Percentiles rank a stretch among this genome's conserved stretches.
These are phyloP conservation scores for Polygonum aviculare DNA, from an alignment of 148 eudicot species.

Conservation along the genomic window DNA sequence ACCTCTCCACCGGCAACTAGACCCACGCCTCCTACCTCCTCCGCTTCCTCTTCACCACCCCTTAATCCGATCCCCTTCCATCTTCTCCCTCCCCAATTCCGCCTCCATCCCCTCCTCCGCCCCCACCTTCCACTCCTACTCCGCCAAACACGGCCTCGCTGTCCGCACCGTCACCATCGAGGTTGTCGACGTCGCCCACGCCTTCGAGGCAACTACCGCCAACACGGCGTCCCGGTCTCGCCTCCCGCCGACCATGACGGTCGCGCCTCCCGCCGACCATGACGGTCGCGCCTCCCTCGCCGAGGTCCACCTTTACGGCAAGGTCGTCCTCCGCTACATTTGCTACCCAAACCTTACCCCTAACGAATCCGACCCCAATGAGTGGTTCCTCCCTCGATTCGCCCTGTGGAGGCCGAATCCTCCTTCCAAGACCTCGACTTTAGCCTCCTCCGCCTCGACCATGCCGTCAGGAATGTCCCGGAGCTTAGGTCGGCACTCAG, in stretches of 20 bases:
- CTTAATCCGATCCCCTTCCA: constrained; percentile 66
- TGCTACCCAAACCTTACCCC: constrained; percentile 31
- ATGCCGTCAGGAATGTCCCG: constrained; percentile 81
- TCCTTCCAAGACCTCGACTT: constrained; percentile 48
- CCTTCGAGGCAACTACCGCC: constrained; percentile 37
- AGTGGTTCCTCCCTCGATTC: constrained; percentile 61
- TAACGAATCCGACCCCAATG: background rate
- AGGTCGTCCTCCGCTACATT: constrained; percentile 61
- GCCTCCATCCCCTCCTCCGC: constrained; percentile 39
- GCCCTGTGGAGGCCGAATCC: constrained; percentile 25
- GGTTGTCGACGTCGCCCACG: constrained; percentile 50
- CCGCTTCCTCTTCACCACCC: constrained; percentile 72
- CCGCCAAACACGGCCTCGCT: constrained; percentile 62
- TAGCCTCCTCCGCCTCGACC: constrained; percentile 66
- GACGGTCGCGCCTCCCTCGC: constrained; percentile 25
- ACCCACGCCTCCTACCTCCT: constrained; percentile 68
- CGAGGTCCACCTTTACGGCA: constrained; percentile 73
- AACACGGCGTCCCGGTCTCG: constrained; percentile 38
- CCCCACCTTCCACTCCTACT: constrained; percentile 28
- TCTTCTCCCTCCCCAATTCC: constrained; percentile 17
- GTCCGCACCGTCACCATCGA: constrained; percentile 70
- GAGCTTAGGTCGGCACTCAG: constrained; percentile 45
- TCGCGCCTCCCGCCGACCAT: constrained; percentile 29
- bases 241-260: too few species aligned
- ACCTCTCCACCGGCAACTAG: constrained; percentile 78